A percentile compares a stretch with the other conserved stretches of the same genome.
Conservation (phyloP, 352 stramenopile species). For the Phytophthora brassicae region DNA sequence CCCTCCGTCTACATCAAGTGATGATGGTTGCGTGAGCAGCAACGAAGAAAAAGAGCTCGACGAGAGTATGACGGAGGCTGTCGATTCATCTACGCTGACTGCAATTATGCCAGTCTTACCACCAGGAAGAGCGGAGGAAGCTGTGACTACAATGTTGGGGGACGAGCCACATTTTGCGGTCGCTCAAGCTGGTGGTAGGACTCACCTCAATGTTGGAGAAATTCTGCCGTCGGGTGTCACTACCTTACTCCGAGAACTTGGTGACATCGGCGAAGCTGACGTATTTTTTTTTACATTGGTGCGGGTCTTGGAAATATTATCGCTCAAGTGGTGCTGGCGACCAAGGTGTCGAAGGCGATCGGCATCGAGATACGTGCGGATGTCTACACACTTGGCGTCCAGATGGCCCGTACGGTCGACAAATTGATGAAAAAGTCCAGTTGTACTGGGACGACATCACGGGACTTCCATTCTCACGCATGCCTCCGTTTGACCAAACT, state of each 20-base stretch:
- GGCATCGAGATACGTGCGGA: background rate
- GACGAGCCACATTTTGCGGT: background rate
- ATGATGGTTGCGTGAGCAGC: background rate
- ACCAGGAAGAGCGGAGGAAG: background rate
- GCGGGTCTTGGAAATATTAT: background rate
- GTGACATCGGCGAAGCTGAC: background rate
- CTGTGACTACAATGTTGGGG: too few relatives aligned
- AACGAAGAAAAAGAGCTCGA: background rate
- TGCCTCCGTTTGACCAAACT: background rate
- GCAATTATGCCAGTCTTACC: background rate
- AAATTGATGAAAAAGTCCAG: background rate
- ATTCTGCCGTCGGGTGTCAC: background rate
- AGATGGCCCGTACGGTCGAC: background rate
- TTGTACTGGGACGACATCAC: background rate
- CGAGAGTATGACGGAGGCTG: background rate
- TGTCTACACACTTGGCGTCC: background rate
- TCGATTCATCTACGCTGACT: background rate
- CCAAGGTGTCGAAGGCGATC: too few relatives aligned
- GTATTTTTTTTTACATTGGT: conserved; percentile 1
- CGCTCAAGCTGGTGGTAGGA: background rate
- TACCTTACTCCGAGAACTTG: background rate
- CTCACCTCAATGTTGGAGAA: conserved; percentile 1
- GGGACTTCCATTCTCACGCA: background rate
- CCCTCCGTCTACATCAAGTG: background rate
- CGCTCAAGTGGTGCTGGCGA: too few relatives aligned